These are phyloP conservation scores for Panus rudis DNA, from an alignment of 768 basidiomycete species.

Conservation along the genomic window DNA sequence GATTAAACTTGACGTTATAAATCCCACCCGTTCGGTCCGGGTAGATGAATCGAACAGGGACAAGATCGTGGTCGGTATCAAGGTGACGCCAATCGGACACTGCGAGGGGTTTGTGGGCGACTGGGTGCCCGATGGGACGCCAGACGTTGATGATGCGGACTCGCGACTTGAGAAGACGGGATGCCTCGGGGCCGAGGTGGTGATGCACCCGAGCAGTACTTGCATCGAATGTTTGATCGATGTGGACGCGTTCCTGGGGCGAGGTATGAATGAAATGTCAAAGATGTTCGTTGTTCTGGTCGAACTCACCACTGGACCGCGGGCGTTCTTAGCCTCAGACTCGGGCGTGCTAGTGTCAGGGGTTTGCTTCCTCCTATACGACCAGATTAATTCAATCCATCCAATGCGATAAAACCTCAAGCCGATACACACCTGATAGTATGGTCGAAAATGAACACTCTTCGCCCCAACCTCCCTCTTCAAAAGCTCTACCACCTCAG, in stretches of 20 bases:
- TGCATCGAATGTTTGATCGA: constrained; percentile 37
- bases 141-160: constrained; percentile 41
- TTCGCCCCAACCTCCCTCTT: constrained; percentile 33
- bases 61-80: constrained; percentile 29
- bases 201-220: constrained; percentile 30
- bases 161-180: constrained; percentile 33
- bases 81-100: constrained; percentile 34
- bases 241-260: constrained; percentile 36
- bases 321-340: too few relatives aligned
- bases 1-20: constrained; percentile 30
- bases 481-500: constrained; percentile 35
- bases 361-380: too few relatives aligned
- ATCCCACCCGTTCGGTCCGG: constrained; percentile 28
- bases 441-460: constrained; percentile 39
- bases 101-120: constrained; percentile 34
- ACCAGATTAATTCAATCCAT: too few relatives aligned
- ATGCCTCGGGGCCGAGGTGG: constrained; percentile 35
- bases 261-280: too few relatives aligned
- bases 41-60: constrained; percentile 31
- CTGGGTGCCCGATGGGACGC: constrained; percentile 36
- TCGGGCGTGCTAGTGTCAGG: too few relatives aligned
- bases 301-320: too few relatives aligned
- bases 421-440: constrained; percentile 31
- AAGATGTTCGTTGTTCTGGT: too few relatives aligned
- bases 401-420: too few relatives aligned